A percentile compares a stretch with the other conserved stretches of the same genome.
These are phyloP conservation scores for Brasenia schreberi DNA, from an alignment of 164 flowering plant species.

Conservation along the genomic window DNA sequence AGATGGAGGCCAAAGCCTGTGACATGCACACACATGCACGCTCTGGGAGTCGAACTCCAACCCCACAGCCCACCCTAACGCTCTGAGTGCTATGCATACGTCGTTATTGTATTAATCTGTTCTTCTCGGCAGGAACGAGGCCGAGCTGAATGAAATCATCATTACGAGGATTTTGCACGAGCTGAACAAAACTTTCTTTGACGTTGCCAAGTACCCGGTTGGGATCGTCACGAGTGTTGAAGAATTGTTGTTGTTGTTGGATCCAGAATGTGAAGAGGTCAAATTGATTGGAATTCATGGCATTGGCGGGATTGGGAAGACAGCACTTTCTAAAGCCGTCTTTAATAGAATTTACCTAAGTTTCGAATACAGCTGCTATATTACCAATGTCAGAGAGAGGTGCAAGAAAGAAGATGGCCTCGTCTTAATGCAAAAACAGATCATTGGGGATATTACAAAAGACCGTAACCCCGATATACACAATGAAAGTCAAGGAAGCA, in stretches of 20 bases:
- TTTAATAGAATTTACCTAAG: background rate
- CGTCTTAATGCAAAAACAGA: background rate
- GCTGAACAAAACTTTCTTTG: background rate
- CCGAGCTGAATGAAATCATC: background rate
- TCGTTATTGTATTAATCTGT: too few relatives aligned
- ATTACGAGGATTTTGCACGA: background rate
- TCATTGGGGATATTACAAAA: background rate
- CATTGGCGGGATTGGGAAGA: constrained; percentile 1
- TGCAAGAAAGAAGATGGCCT: background rate
- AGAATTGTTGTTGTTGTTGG: background rate
- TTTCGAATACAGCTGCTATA: background rate
- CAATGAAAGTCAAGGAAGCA: background rate
- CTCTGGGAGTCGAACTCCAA: too few relatives aligned
- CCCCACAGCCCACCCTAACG: too few relatives aligned
- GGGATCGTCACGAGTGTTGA: background rate
- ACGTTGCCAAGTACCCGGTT: background rate
- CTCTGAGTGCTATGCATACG: too few relatives aligned
- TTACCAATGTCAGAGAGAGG: background rate
- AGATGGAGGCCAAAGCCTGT: too few relatives aligned
- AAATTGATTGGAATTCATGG: background rate
- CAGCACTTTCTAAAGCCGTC: background rate
- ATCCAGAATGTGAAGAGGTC: background rate
- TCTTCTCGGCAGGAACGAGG: background rate
- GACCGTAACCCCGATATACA: background rate
- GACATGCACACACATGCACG: too few relatives aligned